Evolutionary conservation across 2,329 filamentous ascomycete genomes (phyloP), one percentile per base, ranked within the genome.

Genomic region (Phaeosphaeriaceae sp.): DNA sequence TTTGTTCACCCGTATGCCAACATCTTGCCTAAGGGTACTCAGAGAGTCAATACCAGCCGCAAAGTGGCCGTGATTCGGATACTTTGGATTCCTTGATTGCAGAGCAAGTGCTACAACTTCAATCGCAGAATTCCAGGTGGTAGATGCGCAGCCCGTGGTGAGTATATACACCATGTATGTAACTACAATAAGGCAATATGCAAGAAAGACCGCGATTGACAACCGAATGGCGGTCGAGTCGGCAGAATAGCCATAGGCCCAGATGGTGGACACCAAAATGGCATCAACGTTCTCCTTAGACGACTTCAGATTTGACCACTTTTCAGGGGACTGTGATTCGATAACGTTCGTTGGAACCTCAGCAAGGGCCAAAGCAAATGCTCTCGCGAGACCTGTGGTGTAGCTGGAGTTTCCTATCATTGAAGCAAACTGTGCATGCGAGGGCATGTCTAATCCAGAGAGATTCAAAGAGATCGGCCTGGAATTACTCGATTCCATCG

Each of bases 81-180:
- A n/a, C 3, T 57, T 53, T 4, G 58, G 58, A 13, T 45, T 46
- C n/a, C 51, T 58, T 1, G 64, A 66, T 40, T 63, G 60, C 9
- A 69, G 45, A 2, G 66, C 66, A 3, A 67, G 58, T 5, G 56
- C 15, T 1, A 66, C 45, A 1, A 66, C 48, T 33, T 66, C 64
- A 2, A 51, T 57, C 5, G 57, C 53, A 0, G 61, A 63, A 21
- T 57, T 53, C 66, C 62, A 67, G 6, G 64, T 60, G 4, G 60
- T 60, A 0, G 61, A 66, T 19, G 59, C 60, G n/a, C 48, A 51
- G 20, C 62, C 62, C 7, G 57, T 58, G 21, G 33, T 24, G 20
- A 64, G 19, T 13, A 58, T 54, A 25, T 63, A 67, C 1, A 41
- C 7, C 9, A 66, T 15, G 47, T 66, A 62, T 1, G 13, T 36